Conservation (phyloP, 1,284 basidiomycete species). For the Xerocomus amazonicus region DNA sequence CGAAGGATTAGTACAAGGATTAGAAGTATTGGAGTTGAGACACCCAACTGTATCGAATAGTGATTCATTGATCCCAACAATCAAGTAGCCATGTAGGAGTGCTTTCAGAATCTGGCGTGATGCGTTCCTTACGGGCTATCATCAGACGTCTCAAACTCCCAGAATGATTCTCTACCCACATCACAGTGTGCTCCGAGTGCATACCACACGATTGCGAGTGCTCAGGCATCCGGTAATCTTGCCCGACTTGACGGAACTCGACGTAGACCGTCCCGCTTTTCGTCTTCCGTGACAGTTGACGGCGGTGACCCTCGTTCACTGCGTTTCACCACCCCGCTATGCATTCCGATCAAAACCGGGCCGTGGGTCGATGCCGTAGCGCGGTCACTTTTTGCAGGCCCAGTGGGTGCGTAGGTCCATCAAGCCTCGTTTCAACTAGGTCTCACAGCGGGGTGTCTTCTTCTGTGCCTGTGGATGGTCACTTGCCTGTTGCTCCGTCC, state of each 20-base stretch:
- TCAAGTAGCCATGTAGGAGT: constrained; percentile 50
- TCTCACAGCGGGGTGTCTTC: constrained; percentile 53
- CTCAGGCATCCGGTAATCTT: constrained; percentile 92
- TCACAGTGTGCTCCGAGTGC: constrained; percentile 82
- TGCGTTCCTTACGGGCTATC: constrained; percentile 45
- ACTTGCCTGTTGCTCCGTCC: constrained; percentile 87
- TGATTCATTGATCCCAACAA: not conserved
- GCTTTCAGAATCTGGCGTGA: constrained; percentile 61
- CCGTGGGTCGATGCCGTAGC: constrained; percentile 41
- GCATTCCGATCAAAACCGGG: constrained; percentile 44
- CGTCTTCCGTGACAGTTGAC: not conserved
- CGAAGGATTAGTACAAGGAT: not conserved
- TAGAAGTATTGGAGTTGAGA: constrained; percentile 54
- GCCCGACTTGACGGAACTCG: constrained; percentile 87
- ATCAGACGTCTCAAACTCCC: constrained; percentile 54
- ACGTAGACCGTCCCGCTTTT: constrained; percentile 53
- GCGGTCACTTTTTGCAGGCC: constrained; percentile 94
- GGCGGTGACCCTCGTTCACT: constrained; percentile 15
- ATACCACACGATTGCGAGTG: constrained; percentile 93
- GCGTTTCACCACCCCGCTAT: constrained; percentile 42
- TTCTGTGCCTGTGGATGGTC: constrained; percentile 30
- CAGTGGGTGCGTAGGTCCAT: constrained; percentile 74
- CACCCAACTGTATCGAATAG: constrained; percentile 45
- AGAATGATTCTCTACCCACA: constrained; percentile 76
- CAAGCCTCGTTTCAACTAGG: constrained; percentile 68